These are phyloP conservation scores for Coccomyxa sp. DNA, from an alignment of 139 green algal species.

Conservation along the genomic window DNA sequence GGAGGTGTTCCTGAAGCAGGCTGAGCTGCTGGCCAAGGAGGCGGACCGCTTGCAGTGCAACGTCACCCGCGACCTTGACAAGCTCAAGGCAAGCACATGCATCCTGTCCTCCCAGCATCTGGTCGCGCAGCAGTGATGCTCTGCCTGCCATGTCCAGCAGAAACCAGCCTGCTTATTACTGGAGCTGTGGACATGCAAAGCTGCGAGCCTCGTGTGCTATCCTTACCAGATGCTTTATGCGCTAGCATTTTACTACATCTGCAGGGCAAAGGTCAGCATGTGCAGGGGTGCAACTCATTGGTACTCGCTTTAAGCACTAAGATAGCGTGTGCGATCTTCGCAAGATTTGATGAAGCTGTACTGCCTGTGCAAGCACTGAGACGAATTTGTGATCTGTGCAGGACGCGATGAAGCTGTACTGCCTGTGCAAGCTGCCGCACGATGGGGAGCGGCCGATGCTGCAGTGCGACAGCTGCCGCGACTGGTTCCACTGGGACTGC, in stretches of 20 bases:
- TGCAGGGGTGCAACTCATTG: no score
- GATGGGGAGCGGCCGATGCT: constrained; percentile 59
- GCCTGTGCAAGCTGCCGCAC: constrained; percentile 62
- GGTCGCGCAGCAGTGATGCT: no score
- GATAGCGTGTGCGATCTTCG: background rate
- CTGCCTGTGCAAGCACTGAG: constrained; percentile 61
- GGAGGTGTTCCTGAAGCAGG: background rate
- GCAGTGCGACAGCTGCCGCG: constrained; percentile 60
- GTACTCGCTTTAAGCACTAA: no score
- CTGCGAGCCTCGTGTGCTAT: no score
- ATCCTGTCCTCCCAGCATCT: no score
- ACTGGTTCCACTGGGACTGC: constrained; percentile 71
- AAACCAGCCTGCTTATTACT: no score
- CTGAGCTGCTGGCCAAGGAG: constrained; percentile 19
- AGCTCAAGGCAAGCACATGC: constrained; percentile 36
- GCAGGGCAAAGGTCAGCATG: no score
- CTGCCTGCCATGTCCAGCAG: no score
- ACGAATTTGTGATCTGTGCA: background rate
- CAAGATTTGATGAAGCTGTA: constrained; percentile 43
- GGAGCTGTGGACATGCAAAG: no score
- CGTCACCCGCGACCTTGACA: constrained; percentile 21
- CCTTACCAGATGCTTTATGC: no score
- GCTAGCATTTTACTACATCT: no score
- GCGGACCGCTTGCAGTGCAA: constrained; percentile 17
- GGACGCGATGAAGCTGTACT: constrained; percentile 50